Conservation (phyloP, 1,139 yeast species). For the Zygoascus hellenicus region DNA sequence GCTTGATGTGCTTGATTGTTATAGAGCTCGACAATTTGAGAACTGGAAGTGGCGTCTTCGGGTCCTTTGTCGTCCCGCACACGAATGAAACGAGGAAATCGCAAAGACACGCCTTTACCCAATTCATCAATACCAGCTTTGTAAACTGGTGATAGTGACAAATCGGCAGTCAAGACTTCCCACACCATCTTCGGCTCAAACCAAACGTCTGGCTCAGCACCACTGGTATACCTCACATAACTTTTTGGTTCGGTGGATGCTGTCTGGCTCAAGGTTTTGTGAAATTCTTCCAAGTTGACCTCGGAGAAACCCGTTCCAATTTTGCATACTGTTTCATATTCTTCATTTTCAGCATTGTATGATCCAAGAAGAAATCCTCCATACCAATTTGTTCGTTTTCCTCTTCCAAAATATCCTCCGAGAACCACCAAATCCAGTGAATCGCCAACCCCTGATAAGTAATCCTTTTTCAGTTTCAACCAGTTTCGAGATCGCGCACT, state of each 20-base stretch:
- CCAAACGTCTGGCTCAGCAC: slow-evolving; percentile 87
- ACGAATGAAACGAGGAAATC: slow-evolving; percentile 87
- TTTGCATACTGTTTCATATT: slow-evolving; percentile 90
- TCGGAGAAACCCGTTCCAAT: slow-evolving; percentile 97
- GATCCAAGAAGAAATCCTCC: slow-evolving; percentile 93
- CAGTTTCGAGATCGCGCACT: slow-evolving; percentile 92
- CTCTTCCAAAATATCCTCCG: slow-evolving; percentile 92
- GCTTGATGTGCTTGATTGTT: slow-evolving; percentile 53
- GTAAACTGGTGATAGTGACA: slow-evolving; percentile 86
- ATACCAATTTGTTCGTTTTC: slow-evolving; percentile 89
- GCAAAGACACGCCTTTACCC: slow-evolving; percentile 82
- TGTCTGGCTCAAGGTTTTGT: slow-evolving; percentile 59
- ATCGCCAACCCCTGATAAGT: slow-evolving; percentile 80
- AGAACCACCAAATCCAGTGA: slow-evolving; percentile 88
- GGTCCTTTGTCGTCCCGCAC: slow-evolving; percentile 81
- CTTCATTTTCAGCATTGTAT: slow-evolving; percentile 84
- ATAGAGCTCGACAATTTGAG: slow-evolving; percentile 86
- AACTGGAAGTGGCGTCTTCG: slow-evolving; percentile 86
- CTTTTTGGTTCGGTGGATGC: slow-evolving; percentile 64
- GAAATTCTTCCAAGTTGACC: slow-evolving; percentile 59
- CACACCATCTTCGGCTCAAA: slow-evolving; percentile 83
- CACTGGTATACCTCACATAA: slow-evolving; percentile 53
- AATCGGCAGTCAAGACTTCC: slow-evolving; percentile 92
- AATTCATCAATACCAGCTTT: slow-evolving; percentile 76
- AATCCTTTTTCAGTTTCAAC: slow-evolving; percentile 93